A percentile compares a stretch with the other conserved stretches of the same genome.
phyloP scores from a whole-genome alignment of 1,139 yeast genomes.

The Pichia sp. region DNA sequence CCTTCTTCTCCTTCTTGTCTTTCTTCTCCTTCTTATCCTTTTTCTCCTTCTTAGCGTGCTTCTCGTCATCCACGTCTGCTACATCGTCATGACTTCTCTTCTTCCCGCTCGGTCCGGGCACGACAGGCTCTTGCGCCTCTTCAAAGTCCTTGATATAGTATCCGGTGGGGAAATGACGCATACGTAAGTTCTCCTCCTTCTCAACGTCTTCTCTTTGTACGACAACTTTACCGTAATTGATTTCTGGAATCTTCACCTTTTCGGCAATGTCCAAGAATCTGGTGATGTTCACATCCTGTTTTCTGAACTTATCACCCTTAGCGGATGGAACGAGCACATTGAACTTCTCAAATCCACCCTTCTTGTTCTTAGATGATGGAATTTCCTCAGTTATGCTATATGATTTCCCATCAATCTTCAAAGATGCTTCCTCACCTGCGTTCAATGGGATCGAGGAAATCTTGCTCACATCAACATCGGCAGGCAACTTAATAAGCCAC shows the following conservation, averaged over 20 bases:
- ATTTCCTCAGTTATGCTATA: conserved; percentile 8
- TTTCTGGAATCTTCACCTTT: conserved; percentile 52
- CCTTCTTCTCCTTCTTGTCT: conserved; percentile 19
- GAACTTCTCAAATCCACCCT: conserved; percentile 6
- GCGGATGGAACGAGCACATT: conserved; percentile 8
- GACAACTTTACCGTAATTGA: conserved; percentile 46
- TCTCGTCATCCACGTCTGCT: conserved; percentile 18
- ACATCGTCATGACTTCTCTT: conserved; percentile 19
- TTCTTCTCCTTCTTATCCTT: conserved; percentile 10
- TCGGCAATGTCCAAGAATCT: conserved; percentile 38
- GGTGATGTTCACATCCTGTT: background rate
- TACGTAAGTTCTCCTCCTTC: conserved; percentile 49
- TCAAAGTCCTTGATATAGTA: conserved; percentile 45
- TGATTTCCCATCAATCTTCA: conserved; percentile 32
- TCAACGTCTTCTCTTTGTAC: conserved; percentile 55
- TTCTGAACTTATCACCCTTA: background rate
- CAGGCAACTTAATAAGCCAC: conserved; percentile 72
- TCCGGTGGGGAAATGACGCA: conserved; percentile 84
- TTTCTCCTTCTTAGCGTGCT: conserved; percentile 5
- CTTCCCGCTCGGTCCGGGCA: conserved; percentile 6
- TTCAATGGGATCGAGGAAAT: conserved; percentile 53
- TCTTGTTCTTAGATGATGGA: too few species aligned
- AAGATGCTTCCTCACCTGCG: conserved; percentile 10
- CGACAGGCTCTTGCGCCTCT: conserved; percentile 30
- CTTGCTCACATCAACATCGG: conserved; percentile 45